A percentile compares a stretch with the other conserved stretches of the same genome.
phyloP scores from a whole-genome alignment of 2,329 filamentous ascomycete species.

The Cercospora zeae-maydis region DNA sequence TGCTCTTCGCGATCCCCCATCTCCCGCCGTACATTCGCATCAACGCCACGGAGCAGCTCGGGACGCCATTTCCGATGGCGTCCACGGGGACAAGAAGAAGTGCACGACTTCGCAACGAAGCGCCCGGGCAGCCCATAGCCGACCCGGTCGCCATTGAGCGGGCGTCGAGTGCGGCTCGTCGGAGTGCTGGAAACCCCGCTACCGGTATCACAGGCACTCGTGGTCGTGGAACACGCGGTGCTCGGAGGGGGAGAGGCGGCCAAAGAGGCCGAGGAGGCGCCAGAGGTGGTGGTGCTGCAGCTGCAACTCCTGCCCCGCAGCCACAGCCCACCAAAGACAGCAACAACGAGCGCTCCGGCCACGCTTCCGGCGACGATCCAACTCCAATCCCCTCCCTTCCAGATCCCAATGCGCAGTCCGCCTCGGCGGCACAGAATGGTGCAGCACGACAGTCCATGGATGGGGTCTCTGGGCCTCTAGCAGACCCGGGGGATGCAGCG shows the following conservation, averaged over 20 bases:
- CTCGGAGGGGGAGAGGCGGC: neutral
- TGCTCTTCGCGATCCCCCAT: neutral
- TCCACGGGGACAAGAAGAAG: neutral
- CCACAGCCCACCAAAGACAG: neutral
- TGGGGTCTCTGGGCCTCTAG: neutral
- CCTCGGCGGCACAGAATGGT: neutral
- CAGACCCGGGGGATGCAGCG: neutral
- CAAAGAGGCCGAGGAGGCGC: neutral
- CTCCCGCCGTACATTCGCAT: neutral
- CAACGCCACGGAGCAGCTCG: neutral
- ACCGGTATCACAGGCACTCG: neutral
- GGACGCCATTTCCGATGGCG: neutral
- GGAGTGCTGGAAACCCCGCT: neutral
- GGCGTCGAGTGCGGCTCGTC: neutral
- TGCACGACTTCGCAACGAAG: neutral
- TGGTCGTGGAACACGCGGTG: neutral
- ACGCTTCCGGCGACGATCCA: neutral
- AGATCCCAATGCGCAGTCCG: neutral
- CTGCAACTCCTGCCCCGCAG: neutral
- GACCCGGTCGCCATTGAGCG: neutral
- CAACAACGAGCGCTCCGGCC: neutral
- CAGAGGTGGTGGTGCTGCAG: neutral
- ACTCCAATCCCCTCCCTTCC: neutral
- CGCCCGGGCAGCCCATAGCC: neutral
- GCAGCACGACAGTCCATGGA: neutral